Conservation (phyloP, 2,329 filamentous ascomycete genomes). For the Trichoderma atrobrunneum region DNA sequence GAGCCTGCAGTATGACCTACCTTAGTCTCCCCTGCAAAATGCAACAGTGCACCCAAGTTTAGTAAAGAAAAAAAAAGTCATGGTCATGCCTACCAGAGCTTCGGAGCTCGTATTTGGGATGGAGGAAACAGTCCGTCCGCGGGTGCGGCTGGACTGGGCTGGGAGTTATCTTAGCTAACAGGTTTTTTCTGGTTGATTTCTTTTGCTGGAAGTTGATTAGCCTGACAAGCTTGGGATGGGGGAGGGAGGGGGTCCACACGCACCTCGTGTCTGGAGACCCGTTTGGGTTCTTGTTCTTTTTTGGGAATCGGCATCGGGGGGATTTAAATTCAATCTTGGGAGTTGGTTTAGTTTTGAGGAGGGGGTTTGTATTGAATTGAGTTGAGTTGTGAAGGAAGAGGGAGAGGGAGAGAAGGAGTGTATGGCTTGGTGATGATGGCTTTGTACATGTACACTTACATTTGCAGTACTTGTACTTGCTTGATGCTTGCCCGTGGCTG, state of each 20-base stretch:
- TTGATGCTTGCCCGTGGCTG: neutral
- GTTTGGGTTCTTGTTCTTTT: neutral
- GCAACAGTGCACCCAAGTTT: neutral
- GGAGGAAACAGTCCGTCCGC: neutral
- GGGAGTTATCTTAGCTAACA: neutral
- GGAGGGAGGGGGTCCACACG: conserved; percentile 2
- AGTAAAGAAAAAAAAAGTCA: neutral
- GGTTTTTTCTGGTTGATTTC: neutral
- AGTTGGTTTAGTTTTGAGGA: neutral
- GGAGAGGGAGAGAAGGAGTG: neutral
- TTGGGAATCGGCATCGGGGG: neutral
- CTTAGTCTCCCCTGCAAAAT: neutral
- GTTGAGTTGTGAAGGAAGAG: neutral
- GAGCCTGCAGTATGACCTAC: neutral
- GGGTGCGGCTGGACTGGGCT: neutral
- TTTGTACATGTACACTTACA: neutral
- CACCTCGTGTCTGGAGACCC: conserved; percentile 10
- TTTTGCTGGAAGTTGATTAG: neutral
- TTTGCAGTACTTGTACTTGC: neutral
- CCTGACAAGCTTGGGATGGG: neutral
- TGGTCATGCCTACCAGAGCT: too few relatives aligned
- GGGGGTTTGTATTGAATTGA: neutral
- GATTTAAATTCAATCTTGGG: neutral
- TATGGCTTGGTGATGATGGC: neutral
- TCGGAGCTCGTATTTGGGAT: neutral